Evolutionary conservation across 2,329 filamentous ascomycete genomes (phyloP).

Genomic region (Colletotrichum sp.): DNA sequence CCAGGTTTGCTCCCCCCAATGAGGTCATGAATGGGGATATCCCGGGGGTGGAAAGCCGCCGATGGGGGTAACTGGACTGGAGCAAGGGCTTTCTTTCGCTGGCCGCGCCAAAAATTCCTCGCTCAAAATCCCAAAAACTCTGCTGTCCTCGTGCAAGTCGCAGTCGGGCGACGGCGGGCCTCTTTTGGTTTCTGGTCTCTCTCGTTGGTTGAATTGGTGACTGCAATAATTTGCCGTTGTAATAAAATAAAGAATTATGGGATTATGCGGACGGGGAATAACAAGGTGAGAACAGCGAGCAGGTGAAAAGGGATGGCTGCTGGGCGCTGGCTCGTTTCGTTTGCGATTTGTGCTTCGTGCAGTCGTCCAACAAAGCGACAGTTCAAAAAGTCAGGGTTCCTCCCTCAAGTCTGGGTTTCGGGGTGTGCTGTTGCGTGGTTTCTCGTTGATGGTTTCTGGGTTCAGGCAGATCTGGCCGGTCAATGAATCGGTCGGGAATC

Average conservation of each 20-base stretch:
- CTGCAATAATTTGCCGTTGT: background rate
- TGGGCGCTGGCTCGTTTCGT: background rate
- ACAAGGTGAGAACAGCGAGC: background rate
- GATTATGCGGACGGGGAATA: background rate
- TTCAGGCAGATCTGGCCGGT: background rate
- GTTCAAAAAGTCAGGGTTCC: background rate
- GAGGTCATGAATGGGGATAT: slow-evolving; percentile 20
- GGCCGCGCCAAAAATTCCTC: background rate
- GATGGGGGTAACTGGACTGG: background rate
- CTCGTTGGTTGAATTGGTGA: background rate
- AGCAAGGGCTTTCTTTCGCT: background rate
- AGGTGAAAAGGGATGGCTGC: background rate
- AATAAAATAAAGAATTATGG: background rate
- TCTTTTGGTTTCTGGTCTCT: background rate
- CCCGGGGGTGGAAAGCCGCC: background rate
- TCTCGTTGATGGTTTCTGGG: background rate
- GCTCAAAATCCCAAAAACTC: background rate
- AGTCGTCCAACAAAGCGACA: background rate
- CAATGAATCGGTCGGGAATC: background rate
- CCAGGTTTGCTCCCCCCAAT: slow-evolving; percentile 15
- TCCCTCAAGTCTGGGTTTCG: background rate
- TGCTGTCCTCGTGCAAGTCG: slow-evolving; percentile 17
- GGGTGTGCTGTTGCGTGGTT: background rate
- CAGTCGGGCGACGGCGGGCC: background rate
- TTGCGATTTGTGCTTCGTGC: background rate